Conservation (phyloP, 2,329 filamentous ascomycete genomes). For the Apiospora kogelbergensis region DNA sequence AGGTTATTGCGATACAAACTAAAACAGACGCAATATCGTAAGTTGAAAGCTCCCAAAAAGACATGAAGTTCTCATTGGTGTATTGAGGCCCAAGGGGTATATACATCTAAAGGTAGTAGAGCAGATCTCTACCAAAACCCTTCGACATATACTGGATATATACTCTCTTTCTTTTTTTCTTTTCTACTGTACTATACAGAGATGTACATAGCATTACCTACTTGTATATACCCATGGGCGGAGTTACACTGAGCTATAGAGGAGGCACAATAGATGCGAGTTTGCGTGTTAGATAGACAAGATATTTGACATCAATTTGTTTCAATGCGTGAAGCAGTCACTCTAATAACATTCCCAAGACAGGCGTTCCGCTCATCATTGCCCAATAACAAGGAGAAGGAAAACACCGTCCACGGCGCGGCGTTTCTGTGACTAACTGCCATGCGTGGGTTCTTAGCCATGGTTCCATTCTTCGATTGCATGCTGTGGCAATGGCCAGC, state of each 20-base stretch:
- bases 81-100: neutral
- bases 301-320: neutral
- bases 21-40: neutral
- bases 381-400: neutral
- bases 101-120: neutral
- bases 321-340: neutral
- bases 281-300: neutral
- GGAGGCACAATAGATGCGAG: neutral
- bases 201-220: constrained; percentile 3
- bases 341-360: neutral
- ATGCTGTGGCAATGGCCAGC: neutral
- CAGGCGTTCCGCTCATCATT: neutral
- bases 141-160: neutral
- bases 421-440: neutral
- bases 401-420: neutral
- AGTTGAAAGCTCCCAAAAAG: neutral
- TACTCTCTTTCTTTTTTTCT: neutral
- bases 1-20: too few relatives aligned
- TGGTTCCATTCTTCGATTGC: neutral
- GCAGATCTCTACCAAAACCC: neutral
- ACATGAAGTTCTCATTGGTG: too few relatives aligned
- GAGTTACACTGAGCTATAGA: neutral
- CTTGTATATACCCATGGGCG: neutral
- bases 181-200: neutral
- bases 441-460: neutral